Evolutionary conservation across 768 basidiomycete species (phyloP).

Genomic region (Lyophyllum atratum): DNA sequence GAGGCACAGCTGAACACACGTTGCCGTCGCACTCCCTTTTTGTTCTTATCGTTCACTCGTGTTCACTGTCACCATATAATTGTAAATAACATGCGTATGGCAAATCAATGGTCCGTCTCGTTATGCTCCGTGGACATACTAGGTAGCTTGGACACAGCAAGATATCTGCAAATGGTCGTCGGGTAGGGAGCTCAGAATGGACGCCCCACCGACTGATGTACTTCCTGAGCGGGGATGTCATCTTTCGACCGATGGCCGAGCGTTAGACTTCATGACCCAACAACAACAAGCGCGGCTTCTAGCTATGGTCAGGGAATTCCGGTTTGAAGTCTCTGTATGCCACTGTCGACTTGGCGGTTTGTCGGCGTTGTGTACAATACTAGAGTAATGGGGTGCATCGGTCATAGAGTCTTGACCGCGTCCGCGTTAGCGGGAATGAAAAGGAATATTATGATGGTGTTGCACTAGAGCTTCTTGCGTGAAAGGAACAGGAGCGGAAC

Average conservation of each 20-base stretch:
- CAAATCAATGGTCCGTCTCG: neutral
- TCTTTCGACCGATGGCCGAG: neutral
- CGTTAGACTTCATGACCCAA: neutral
- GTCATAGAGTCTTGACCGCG: neutral
- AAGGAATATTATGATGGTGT: neutral
- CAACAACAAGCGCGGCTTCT: neutral
- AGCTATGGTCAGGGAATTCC: neutral
- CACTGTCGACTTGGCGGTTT: neutral
- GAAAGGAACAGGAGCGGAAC: neutral
- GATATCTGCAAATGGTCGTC: neutral
- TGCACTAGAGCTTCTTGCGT: neutral
- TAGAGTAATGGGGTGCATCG: neutral
- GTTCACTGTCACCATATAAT: neutral
- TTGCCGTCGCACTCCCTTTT: neutral
- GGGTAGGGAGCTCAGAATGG: neutral
- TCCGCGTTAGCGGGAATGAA: neutral
- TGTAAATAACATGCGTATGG: neutral
- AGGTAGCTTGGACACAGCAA: neutral
- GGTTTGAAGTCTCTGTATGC: neutral
- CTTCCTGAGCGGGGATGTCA: neutral
- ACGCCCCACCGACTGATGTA: neutral
- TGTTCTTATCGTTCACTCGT: neutral
- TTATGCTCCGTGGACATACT: neutral
- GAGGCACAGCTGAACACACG: neutral
- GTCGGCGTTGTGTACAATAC: neutral